These are phyloP conservation scores for Bjerkandera adusta DNA, from an alignment of 1,284 basidiomycete species.

Conservation along the genomic window DNA sequence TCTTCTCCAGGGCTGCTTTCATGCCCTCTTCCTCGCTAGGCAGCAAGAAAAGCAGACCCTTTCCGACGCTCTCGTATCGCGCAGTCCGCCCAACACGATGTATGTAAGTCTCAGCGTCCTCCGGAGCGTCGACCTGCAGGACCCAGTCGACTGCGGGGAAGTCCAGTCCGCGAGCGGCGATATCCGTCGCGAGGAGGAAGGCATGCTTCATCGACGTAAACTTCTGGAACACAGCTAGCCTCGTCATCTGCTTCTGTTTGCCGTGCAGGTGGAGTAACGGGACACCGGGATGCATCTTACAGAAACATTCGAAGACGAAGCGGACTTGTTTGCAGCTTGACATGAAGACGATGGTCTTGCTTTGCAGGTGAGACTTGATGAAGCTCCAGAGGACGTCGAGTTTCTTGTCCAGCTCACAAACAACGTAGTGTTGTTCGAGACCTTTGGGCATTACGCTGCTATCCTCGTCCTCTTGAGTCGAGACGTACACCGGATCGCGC, in stretches of 20 bases:
- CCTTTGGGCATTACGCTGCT: constrained; percentile 56
- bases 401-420: constrained; percentile 85
- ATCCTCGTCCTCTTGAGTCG: constrained; percentile 48
- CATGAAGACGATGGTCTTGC: constrained; percentile 92
- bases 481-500: constrained; percentile 80
- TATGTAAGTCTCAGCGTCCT: constrained; percentile 98
- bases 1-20: constrained; percentile 68
- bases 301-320: constrained; percentile 96
- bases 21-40: constrained; percentile 95
- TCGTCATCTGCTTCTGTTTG: constrained; percentile 93
- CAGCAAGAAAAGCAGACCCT: constrained; percentile 79
- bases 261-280: constrained; percentile 93
- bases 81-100: constrained; percentile 97
- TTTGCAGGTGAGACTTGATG: constrained; percentile 91
- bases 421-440: constrained; percentile 89
- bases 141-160: constrained; percentile 99
- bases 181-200: constrained; percentile 93
- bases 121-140: constrained; percentile 94
- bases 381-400: constrained; percentile 94
- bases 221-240: constrained; percentile 79
- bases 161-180: constrained; percentile 95
- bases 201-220: constrained; percentile 82
- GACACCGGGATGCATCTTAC: constrained; percentile 91
- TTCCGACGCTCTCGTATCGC: constrained; percentile 89
- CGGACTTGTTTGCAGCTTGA: constrained; percentile 97